Evolutionary conservation across 371 early-diverging fungal species (phyloP).

Genomic region (Mucor plumbeus): DNA sequence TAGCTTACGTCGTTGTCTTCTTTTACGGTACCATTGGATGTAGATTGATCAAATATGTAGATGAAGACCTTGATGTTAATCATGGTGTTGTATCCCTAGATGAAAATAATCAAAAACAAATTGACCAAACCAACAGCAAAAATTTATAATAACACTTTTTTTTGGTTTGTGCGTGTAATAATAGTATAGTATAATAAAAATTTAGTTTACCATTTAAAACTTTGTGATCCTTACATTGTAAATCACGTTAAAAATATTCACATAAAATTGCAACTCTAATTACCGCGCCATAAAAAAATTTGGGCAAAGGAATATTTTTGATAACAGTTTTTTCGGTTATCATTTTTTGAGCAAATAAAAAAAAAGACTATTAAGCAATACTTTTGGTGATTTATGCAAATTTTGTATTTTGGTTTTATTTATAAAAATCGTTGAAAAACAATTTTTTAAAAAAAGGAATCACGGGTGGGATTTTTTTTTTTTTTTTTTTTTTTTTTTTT

Average conservation of each 20-base stretch:
- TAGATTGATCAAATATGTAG: slow-evolving; percentile 41
- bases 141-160: neutral
- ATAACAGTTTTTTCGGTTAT: too few relatives aligned
- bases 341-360: too few relatives aligned
- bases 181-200: neutral
- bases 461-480: too few relatives aligned
- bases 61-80: slow-evolving; percentile 30
- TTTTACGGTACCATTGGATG: slow-evolving; percentile 41
- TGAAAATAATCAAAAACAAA: neutral
- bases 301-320: too few relatives aligned
- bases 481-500: too few relatives aligned
- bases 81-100: neutral
- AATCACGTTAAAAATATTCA: neutral
- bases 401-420: too few relatives aligned
- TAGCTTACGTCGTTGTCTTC: slow-evolving; percentile 38
- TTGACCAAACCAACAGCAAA: neutral
- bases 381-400: too few relatives aligned
- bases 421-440: too few relatives aligned
- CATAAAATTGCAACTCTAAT: neutral
- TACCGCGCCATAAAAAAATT: neutral
- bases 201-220: neutral
- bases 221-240: neutral
- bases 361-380: too few relatives aligned
- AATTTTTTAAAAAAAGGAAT: neutral
- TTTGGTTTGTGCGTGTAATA: neutral